Evolutionary conservation across 2,329 filamentous ascomycete genomes (phyloP), one percentile per base, ranked within the genome.

Genomic region (Diaporthe longicolla): DNA sequence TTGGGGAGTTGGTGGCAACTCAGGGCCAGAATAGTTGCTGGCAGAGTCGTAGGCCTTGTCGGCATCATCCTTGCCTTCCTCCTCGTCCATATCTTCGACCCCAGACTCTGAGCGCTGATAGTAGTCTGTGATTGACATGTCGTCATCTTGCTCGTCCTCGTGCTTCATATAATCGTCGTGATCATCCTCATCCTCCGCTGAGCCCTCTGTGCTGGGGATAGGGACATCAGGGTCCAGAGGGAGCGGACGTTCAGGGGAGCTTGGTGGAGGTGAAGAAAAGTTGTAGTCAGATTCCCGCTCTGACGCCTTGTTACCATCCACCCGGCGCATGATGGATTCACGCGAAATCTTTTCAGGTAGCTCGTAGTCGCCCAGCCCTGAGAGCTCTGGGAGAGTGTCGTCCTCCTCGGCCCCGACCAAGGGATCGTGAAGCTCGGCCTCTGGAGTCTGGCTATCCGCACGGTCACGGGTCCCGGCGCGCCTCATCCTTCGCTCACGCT

Each of bases 241-340:
- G 65, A 90, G 85, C 73, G 84, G 87, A n/a, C 85, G 88, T 74
- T 90, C 87, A 17, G 90, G 88, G 2, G 89, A 91, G 75, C 87
- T 88, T 2, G 88, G 85, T n/a, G 86, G 84, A 1, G 90, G 89
- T 3, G 91, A 91, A 4, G 90, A 91, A 78, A 93, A 90, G 78
- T 89, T 89, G 76, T 90, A 92, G 73, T 92, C 89, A 5, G 92
- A 90, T 71, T 91, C 87, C 74, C 86, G 84, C 26, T 91, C 89
- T 58, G 89, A 86, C 63, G 83, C 78, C 75, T 87, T 84, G 78
- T 87, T 89, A 61, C 88, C 94, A 81, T 97, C 94, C 72, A 98
- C 93, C 76, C 96, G 95, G 70, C 94, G 92, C 78, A 98, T 87
- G 78, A 98, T 98, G 0, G 95, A 98, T 81, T 98, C 97, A 50